phyloP scores from a whole-genome alignment of 352 stramenopile species.

The Phytophthora tentaculata region DNA sequence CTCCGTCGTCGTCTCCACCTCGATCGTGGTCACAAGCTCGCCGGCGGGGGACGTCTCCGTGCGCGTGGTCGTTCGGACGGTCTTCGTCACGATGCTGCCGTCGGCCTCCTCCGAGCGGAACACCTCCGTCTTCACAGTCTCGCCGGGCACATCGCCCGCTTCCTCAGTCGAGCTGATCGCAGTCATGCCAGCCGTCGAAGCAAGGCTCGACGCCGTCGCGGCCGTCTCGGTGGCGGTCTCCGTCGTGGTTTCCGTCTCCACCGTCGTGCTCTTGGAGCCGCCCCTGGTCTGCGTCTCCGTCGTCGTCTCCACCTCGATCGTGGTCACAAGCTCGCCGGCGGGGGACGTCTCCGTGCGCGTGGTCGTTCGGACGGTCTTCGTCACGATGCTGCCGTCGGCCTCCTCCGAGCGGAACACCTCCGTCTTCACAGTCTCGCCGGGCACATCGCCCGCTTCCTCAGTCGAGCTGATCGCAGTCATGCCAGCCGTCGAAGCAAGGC shows the following conservation, averaged over 20 bases:
- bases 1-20: constrained; percentile 15
- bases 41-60: constrained; percentile 5
- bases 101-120: constrained; percentile 14
- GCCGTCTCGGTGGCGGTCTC: constrained; percentile 27
- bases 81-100: constrained; percentile 35
- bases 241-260: constrained; percentile 30
- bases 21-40: constrained; percentile 7
- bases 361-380: constrained; percentile 31
- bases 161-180: constrained; percentile 29
- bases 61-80: constrained; percentile 23
- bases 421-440: constrained; percentile 19
- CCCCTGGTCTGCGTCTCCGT: constrained; percentile 7
- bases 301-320: constrained; percentile 21
- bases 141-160: constrained; percentile 6
- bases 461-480: too few species aligned
- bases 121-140: constrained; percentile 21
- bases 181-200: constrained; percentile 26
- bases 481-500: too few species aligned
- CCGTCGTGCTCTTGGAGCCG: constrained; percentile 9
- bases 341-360: too few species aligned
- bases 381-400: constrained; percentile 25
- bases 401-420: constrained; percentile 12
- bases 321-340: constrained; percentile 3
- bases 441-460: too few species aligned
- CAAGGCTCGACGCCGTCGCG: constrained; percentile 12